A percentile compares a stretch with the other conserved stretches of the same genome.
Conservation (phyloP, 2,329 filamentous ascomycete species). For the Penicillium brevicompactum region DNA sequence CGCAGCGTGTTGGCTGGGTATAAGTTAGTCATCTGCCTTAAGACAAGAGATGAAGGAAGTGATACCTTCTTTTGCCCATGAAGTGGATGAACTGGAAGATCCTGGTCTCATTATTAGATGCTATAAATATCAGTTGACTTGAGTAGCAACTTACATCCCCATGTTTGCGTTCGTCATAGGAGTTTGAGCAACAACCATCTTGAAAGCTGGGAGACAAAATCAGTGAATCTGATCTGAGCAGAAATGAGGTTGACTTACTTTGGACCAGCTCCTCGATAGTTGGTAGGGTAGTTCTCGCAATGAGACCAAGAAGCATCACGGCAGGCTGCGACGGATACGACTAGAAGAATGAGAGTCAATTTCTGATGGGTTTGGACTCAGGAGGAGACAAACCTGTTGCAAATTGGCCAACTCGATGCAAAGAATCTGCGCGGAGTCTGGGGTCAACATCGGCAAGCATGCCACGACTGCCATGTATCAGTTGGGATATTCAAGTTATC, state of each 20-base stretch:
- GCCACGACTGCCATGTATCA: slow-evolving; percentile 31
- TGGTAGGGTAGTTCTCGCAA: slow-evolving; percentile 51
- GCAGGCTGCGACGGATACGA: slow-evolving; percentile 62
- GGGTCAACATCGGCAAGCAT: slow-evolving; percentile 14
- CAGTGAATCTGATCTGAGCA: neutral
- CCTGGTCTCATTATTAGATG: neutral
- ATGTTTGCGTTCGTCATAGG: neutral
- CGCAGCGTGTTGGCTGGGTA: neutral
- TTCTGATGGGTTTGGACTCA: neutral
- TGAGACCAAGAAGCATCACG: slow-evolving; percentile 68
- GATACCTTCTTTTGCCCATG: neutral
- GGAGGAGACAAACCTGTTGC: neutral
- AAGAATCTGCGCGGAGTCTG: slow-evolving; percentile 34
- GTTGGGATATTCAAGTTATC: neutral
- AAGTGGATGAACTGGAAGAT: slow-evolving; percentile 4
- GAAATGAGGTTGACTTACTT: slow-evolving; percentile 30
- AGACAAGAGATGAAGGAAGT: too few relatives aligned
- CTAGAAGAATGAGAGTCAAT: neutral
- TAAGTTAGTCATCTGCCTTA: neutral
- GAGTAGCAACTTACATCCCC: neutral
- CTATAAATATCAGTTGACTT: neutral
- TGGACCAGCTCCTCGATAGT: slow-evolving; percentile 45
- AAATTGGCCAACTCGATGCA: neutral
- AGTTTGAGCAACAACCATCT: slow-evolving; percentile 49
- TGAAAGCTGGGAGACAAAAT: slow-evolving; percentile 51